Evolutionary conservation across 306 rosid genomes (phyloP), one percentile per base, ranked within the genome.

Genomic region (Dicorynia guianensis): DNA sequence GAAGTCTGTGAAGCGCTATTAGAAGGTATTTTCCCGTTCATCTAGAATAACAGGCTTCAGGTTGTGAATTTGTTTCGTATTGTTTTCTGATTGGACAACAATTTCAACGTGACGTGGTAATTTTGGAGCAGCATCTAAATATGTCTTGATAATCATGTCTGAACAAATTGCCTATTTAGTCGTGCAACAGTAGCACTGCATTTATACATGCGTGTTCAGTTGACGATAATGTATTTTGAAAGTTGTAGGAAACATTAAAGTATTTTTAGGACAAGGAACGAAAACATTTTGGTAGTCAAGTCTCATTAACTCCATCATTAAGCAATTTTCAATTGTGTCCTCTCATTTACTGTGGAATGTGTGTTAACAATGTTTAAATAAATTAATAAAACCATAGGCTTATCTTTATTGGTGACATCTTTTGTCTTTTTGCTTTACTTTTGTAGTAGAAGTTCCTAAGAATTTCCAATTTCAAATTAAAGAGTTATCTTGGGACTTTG

Each of bases 1-100:
- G 98, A 94, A 86, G 98, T 94, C 57, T 94, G 96, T 64, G 98
- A 94, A 64, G 90, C 89, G 11, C 89, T 94, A n/a, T 62, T 72
- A 80, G 97, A 94, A 94, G 98, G 98, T 93, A 76, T 62, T 38
- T 75, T 20, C 43, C 65, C 46, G 10, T 8, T 79, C 47, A 33
- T 3, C n/a, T 33, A 36, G 1, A 8, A 10, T 46, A 46, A 46
- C 20, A 25, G 34, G 44, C 57, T 53, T 9, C 33, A 50, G 33
- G 63, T 62, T 40, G 59, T 36, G 19, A 8, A 39, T 38, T 43
- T 4, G 39, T 52, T 35, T 47, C 30, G 13, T 30, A n/a, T 5
- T 5, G 30, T 39, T 67, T 64, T 79, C 42, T 18, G 7, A 42
- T 60, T 57, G 55, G 30, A 25, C 30, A 35, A 66, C 48, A 49